Conservation (phyloP, 306 rosid species). For the Quillaja saponaria region DNA sequence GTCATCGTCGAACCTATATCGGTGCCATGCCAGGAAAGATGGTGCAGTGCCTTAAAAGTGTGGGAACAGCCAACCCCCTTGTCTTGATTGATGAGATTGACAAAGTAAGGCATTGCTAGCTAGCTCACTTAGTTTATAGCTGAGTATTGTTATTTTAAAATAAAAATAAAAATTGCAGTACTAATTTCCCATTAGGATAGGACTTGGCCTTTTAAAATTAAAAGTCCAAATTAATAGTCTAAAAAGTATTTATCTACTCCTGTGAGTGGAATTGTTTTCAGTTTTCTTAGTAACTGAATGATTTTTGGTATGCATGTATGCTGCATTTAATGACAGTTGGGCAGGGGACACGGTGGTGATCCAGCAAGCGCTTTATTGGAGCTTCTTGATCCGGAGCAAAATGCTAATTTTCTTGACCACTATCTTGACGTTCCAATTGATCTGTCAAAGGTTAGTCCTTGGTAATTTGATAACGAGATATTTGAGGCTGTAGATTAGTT, state of each 20-base stretch:
- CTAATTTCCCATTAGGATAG: conserved; percentile 15
- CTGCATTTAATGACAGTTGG: conserved; percentile 54
- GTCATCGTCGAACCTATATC: conserved; percentile 97
- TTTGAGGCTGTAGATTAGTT: conserved; percentile 17
- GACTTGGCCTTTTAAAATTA: conserved; percentile 5
- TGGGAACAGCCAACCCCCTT: conserved; percentile 95
- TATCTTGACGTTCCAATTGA: conserved; percentile 99
- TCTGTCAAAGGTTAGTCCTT: conserved; percentile 79
- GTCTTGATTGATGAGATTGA: conserved; percentile 97
- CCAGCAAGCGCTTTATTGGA: conserved; percentile 99
- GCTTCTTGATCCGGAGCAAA: conserved; percentile 99
- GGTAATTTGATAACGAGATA: conserved; percentile 5
- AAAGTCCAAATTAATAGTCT: conserved; percentile 15
- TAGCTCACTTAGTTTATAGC: conserved; percentile 29
- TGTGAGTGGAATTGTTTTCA: neutral
- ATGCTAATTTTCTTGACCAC: conserved; percentile 97
- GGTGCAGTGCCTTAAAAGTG: conserved; percentile 98
- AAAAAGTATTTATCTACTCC: neutral
- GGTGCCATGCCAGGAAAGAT: conserved; percentile 99
- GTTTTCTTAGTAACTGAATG: neutral
- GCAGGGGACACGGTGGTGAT: conserved; percentile 98
- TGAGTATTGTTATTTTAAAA: conserved; percentile 19
- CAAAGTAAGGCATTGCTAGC: conserved; percentile 59
- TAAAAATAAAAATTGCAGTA: too few species aligned
- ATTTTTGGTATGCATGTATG: conserved; percentile 27